A percentile compares a stretch with the other conserved stretches of the same genome.
These are phyloP conservation scores for Sporothrix humicola DNA, from an alignment of 2,329 filamentous ascomycete species.

Conservation along the genomic window DNA sequence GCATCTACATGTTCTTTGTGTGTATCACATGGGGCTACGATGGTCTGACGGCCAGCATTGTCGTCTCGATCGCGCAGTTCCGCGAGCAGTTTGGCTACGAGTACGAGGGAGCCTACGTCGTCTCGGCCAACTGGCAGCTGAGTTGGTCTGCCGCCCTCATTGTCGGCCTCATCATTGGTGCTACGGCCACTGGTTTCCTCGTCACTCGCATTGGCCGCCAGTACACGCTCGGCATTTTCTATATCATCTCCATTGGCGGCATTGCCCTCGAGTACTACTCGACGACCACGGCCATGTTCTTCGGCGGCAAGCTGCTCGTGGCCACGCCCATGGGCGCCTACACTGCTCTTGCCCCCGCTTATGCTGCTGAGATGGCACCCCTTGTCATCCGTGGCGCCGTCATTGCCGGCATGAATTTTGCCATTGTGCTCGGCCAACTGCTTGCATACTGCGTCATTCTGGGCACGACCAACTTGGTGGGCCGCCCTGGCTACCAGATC, in stretches of 20 bases:
- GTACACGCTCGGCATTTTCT: constrained; percentile 40
- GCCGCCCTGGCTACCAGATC: constrained; percentile 44
- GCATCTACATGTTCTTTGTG: too few species aligned
- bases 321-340: constrained; percentile 43
- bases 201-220: constrained; percentile 47
- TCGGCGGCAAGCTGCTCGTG: constrained; percentile 49
- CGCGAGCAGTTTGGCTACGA: constrained; percentile 49
- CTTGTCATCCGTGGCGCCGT: constrained; percentile 39
- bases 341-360: constrained; percentile 34
- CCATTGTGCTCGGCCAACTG: constrained; percentile 38
- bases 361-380: constrained; percentile 40
- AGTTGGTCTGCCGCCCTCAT: too few species aligned
- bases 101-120: constrained; percentile 46
- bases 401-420: constrained; percentile 37
- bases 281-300: constrained; percentile 47
- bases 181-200: constrained; percentile 40
- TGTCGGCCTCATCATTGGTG: constrained; percentile 45
- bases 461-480: constrained; percentile 34
- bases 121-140: constrained; percentile 47
- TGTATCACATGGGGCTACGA: constrained; percentile 12
- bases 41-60: constrained; percentile 45
- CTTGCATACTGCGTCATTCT: constrained; percentile 40
- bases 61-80: constrained; percentile 50
- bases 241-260: constrained; percentile 44
- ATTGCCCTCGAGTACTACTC: constrained; percentile 48